Evolutionary conservation across 148 eudicot genomes (phyloP), one percentile per base, ranked within the genome.

Genomic region (Cornus suecica): DNA sequence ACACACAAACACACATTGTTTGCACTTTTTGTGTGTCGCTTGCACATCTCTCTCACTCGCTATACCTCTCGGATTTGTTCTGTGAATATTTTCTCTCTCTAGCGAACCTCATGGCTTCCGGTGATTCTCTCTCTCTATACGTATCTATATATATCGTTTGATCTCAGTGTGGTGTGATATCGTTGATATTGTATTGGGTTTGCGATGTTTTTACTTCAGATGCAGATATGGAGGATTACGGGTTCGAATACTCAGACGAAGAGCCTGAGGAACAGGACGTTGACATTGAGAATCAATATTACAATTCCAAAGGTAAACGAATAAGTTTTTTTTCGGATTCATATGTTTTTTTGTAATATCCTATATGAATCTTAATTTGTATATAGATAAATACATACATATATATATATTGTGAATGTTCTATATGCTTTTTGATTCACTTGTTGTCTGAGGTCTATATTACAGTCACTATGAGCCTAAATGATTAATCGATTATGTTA

Each of bases 221-320:
- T 84, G 97, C 97, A 72, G 99, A 94, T 86, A 94, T 94, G 97
- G 99, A 94, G 74, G 99, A 94, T 70, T 94, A 94, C 77, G 99
- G 99, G 69, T 94, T 94, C 51, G 99, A 92, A 78, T 92, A 92
- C 81, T 94, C 99, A 2, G 99, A 94, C 27, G 99, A 94, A 54
- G 99, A 94, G 72, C 94, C 85, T 30, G 99, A 94, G 79, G 99
- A 94, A 74, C 97, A 92, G 72, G 97, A 94, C 80, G 99, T 91
- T 76, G 97, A 92, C 71, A 94, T 94, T 77, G 97, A 94, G 82
- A 94, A 94, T 80, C 99, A 94, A 52, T 94, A 94, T 77, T 94
- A 94, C 84, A 94, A 94, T 80, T 92, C 99, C 54, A 94, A 94
- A 89, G 99, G 99, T 89, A 56, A 1, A 30, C 26, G 14, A 65